These are phyloP conservation scores for Onygenales sp. DNA, from an alignment of 2,329 filamentous ascomycete species.

Conservation along the genomic window DNA sequence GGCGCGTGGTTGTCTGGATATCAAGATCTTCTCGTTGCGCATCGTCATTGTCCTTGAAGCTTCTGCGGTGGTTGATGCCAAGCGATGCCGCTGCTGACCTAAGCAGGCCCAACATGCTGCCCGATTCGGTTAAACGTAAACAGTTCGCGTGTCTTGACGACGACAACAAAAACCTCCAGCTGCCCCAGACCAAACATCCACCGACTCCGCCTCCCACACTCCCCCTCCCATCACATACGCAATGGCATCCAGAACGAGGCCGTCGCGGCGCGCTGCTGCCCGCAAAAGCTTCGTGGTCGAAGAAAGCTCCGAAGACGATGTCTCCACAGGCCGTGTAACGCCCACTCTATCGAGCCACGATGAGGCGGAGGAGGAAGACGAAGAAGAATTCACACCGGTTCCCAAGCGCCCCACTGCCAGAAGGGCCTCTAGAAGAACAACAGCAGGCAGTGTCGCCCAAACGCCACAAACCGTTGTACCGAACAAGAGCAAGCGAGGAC, in stretches of 20 bases:
- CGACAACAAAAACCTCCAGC: conserved; percentile 6
- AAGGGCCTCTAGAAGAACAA: conserved; percentile 48
- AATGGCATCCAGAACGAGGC: conserved; percentile 38
- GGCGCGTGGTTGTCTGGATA: too few relatives aligned
- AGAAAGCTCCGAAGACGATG: conserved; percentile 66
- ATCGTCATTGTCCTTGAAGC: too few relatives aligned
- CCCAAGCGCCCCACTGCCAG: conserved; percentile 49
- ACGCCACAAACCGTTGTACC: conserved; percentile 29
- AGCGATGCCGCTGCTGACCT: conserved; percentile 3
- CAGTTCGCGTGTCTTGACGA: conserved; percentile 4
- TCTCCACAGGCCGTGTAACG: conserved; percentile 39
- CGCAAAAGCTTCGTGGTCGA: conserved; percentile 68
- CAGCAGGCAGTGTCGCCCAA: conserved; percentile 38
- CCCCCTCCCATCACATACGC: conserved; percentile 3
- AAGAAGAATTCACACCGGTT: conserved; percentile 73
- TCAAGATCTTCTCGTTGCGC: too few relatives aligned
- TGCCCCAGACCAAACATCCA: conserved; percentile 1
- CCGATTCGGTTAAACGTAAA: conserved; percentile 13
- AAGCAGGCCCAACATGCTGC: neutral
- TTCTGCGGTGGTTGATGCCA: conserved; percentile 3
- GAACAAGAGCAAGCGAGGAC: conserved; percentile 24
- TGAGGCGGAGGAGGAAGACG: conserved; percentile 52
- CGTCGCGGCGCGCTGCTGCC: conserved; percentile 51
- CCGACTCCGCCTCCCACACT: neutral
- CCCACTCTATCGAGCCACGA: conserved; percentile 35